A percentile compares a stretch with the other conserved stretches of the same genome.
Evolutionary conservation across 192 early-diverging fungal species (phyloP).

Genomic region (Allomyces javanicus): DNA sequence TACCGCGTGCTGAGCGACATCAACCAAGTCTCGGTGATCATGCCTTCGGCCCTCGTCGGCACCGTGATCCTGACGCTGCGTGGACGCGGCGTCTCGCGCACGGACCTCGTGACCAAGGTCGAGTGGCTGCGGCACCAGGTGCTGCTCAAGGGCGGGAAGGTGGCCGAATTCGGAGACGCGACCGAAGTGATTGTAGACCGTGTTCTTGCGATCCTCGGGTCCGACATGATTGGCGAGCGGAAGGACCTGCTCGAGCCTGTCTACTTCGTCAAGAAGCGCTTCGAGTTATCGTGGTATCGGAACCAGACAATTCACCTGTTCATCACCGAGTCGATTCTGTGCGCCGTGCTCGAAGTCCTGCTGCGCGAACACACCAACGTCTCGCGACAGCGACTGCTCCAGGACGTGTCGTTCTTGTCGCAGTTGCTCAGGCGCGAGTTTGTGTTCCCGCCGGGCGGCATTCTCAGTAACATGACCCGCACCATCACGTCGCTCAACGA

Average conservation of each 20-base stretch:
- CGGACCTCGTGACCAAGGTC: conserved; percentile 51
- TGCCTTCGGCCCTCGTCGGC: conserved; percentile 68
- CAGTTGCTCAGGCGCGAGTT: conserved; percentile 59
- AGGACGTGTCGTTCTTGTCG: conserved; percentile 52
- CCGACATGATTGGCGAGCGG: conserved; percentile 52
- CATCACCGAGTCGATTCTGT: conserved; percentile 12
- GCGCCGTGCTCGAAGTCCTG: neutral
- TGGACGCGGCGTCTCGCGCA: conserved; percentile 44
- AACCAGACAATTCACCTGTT: conserved; percentile 55
- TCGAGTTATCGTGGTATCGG: conserved; percentile 63
- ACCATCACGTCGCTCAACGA: conserved; percentile 35
- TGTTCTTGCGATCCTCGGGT: conserved; percentile 13
- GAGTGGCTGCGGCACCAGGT: conserved; percentile 49
- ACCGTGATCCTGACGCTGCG: conserved; percentile 60
- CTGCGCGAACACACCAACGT: neutral
- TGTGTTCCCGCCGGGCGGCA: conserved; percentile 53
- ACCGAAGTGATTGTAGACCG: conserved; percentile 54
- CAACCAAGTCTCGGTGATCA: conserved; percentile 57
- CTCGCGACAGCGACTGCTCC: conserved; percentile 18
- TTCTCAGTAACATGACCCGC: conserved; percentile 38
- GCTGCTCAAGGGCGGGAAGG: conserved; percentile 44
- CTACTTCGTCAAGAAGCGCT: conserved; percentile 60
- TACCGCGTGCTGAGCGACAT: conserved; percentile 31
- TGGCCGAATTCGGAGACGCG: conserved; percentile 56
- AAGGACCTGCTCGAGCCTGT: conserved; percentile 62